Conservation (phyloP, 2,329 filamentous ascomycete species). For the Alternaria sp. region DNA sequence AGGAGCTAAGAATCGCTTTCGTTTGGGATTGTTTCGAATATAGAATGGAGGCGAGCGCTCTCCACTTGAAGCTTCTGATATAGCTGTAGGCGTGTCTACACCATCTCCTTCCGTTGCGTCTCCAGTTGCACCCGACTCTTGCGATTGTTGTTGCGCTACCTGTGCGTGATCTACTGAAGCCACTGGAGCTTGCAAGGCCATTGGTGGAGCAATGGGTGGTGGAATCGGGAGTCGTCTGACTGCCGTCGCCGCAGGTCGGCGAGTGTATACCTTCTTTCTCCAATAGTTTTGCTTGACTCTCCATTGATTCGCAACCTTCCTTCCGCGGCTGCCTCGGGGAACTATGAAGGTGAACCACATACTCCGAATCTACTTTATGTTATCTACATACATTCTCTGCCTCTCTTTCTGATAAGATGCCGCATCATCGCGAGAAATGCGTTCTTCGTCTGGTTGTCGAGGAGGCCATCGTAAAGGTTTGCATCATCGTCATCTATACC, state of each 20-base stretch:
- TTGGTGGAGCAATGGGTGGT: background rate
- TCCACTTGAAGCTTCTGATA: background rate
- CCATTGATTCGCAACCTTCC: background rate
- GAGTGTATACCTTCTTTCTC: background rate
- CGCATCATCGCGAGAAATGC: background rate
- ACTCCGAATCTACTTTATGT: background rate
- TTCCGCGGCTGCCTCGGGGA: background rate
- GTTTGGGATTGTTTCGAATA: background rate
- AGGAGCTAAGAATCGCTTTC: background rate
- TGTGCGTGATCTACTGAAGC: background rate
- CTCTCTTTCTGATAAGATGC: background rate
- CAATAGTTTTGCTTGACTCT: background rate
- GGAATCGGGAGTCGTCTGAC: background rate
- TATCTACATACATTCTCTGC: background rate
- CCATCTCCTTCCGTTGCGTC: background rate
- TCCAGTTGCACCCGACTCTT: background rate
- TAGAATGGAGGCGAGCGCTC: background rate
- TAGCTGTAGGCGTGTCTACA: background rate
- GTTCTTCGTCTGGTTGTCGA: background rate
- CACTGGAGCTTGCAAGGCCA: background rate
- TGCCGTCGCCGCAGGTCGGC: background rate
- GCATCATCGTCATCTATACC: background rate
- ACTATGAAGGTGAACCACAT: background rate
- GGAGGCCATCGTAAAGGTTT: background rate
- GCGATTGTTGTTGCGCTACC: background rate